Conservation (phyloP, 2,329 filamentous ascomycete genomes). For the Leptographium flavum region DNA sequence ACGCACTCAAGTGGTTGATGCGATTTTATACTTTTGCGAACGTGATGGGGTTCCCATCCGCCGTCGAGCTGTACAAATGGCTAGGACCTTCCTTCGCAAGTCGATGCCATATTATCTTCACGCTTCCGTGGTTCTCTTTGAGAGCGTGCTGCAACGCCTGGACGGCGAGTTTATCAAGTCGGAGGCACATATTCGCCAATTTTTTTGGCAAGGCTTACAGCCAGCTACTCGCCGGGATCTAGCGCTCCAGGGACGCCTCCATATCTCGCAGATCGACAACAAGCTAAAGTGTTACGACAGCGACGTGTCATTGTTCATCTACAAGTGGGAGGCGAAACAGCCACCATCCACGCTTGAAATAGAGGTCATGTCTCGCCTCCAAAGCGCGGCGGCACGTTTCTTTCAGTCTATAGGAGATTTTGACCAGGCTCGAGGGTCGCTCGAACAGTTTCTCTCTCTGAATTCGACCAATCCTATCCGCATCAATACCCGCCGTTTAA, state of each 20-base stretch:
- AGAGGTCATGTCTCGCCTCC: neutral
- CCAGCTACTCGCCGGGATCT: neutral
- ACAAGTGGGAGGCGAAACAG: neutral
- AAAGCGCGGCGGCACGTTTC: constrained; percentile 1
- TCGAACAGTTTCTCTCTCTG: constrained; percentile 1
- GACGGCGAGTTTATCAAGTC: neutral
- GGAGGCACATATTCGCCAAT: neutral
- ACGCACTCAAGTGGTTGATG: neutral
- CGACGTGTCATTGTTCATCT: constrained; percentile 1
- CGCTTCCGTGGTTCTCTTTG: constrained; percentile 2
- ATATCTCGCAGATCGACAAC: constrained; percentile 5
- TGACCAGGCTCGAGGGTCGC: neutral
- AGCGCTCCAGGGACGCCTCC: constrained; percentile 2
- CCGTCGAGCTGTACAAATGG: neutral
- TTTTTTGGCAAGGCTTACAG: neutral
- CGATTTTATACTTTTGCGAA: constrained; percentile 1
- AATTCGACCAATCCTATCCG: neutral
- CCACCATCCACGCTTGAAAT: neutral
- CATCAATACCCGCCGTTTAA: neutral
- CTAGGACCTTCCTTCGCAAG: neutral
- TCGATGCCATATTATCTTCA: constrained; percentile 5
- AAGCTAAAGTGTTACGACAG: constrained; percentile 4
- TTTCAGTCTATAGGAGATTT: constrained; percentile 4
- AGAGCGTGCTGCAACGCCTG: neutral
- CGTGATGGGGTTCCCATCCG: neutral